Base-by-base conservation (phyloP, 768 basidiomycete species). In the Russula compacta region DNA sequence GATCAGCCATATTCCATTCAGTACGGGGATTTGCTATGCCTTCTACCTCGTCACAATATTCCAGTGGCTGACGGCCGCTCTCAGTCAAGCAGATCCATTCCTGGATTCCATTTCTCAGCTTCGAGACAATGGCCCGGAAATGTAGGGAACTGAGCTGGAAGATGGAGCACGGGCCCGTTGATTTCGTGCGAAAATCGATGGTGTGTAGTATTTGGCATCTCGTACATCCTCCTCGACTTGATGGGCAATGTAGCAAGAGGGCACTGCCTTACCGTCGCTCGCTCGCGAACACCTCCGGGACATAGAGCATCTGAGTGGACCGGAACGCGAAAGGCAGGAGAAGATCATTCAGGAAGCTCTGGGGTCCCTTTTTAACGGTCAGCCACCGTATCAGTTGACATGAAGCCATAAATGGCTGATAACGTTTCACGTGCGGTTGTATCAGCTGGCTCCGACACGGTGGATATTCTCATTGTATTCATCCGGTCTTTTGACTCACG, bases 391-490 rank as follows among this genome's bases (percentile, higher is more conserved):
- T 29, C n/a, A 6, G 17, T 7, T 33, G 17, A n/a, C 12, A 6
- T 10, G 8, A 56, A 6, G n/a, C 7, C 33, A 21, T 12, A 24
- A 6, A n/a, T 8, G 12, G 12, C n/a, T 50, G n/a, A n/a, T 14
- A 58, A 29, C 24, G 1, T 33, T 0, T 29, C 10, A 12, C 8
- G 21, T 43, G 12, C 11, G 14, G 38, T 38, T 33, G 11, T 19
- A 33, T 50, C 43, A 63, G 61, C 61, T 7, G 57, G 61, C 17
- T 35, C 56, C 7, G 61, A 63, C 14, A 63, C 61, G 2, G 61
- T 52, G 19, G 10, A 46, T n/a, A 6, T 12, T 24, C 40, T 43
- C 35, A 8, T 19, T 40, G 12, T 49, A 32, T 32, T n/a, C 14
- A 15, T 15, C 10, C 1, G 11, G 14, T 2, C 15, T 24, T 29